Base-by-base conservation (phyloP, 495 filamentous ascomycete species). In the Corynascus novoguineensis region DNA sequence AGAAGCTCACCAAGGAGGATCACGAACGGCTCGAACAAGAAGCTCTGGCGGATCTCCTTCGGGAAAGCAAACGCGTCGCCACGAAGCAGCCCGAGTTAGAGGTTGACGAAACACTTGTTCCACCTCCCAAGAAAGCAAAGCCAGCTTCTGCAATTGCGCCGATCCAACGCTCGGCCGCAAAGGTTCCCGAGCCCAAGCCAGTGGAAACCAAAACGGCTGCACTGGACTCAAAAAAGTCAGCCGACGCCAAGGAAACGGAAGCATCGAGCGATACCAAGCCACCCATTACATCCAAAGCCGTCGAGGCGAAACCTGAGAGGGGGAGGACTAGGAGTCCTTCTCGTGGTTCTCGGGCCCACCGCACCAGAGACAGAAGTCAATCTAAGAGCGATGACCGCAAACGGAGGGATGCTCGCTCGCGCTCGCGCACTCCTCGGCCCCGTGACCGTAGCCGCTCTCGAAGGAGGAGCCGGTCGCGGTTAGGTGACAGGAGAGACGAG, bases 141-240 rank as follows among this genome's bases (percentile, higher is more conserved):
- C 77, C 80, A 0, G 75, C 74, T 31, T 83, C 80, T n/a, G 80
- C 80, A 1, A 83, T 83, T 47, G 71, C 75, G 15, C 80, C 80
- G 8, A 76, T 79, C 57, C 71, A 74, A 31, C 70, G 75, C 28
- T 70, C 71, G 10, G 72, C 73, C 7, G 63, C 75, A n/a, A 77
- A 74, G 59, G 61, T 66, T 21, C 32, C 67, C 0, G 75, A 77
- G 15, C 29, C 40, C 6, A 53, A 45, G 28, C 54, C 64, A 17
- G 37, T 50, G 29, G 60, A 62, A n/a, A 19, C 22, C 10, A 51
- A 51, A 24, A 51, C 27, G 19, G 28, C 46, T 10, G 35, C 19
- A 9, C 27, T 15, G 15, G 67, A 68, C 1, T 11, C 37, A 21
- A 69, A 60, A 34, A 46, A 46, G 15, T 27, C 44, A 48, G 63